Evolutionary conservation across 306 rosid genomes (phyloP), one percentile per base, ranked within the genome.

Genomic region (Fagus crenata): DNA sequence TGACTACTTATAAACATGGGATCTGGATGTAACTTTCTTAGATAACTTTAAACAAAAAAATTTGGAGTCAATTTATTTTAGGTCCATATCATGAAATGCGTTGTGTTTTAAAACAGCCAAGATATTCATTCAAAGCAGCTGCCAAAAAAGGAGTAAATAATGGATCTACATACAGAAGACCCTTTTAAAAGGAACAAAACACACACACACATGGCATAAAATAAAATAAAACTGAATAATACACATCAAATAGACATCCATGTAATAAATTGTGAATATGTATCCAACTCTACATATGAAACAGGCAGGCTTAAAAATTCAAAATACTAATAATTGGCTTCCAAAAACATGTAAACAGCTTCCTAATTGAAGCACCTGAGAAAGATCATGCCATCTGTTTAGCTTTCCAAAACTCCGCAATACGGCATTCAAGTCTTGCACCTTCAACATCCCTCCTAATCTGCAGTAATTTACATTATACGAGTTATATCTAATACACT

Each of bases 361-460:
- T 67, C 46, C 2, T 63, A 71, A 61, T 9, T 75, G 70, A 53
- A 69, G 75, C 43, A 92, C 98, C 97, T 92, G 89, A 71, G 96
- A 88, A 63, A 90, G 75, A 46, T 90, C 86, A 36, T 83, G 81
- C 49, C 81, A 84, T 76, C 87, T 85, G 73, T 84, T 89, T 74
- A 72, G 85, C 73, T 32, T 78, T 36, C 89, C 96, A 36, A 92
- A 89, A 60, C 88, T 85, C 37, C 89, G 82, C 70, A 94, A 72
- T 53, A 87, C 81, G 9, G 90, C 89, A 87, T 92, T 94, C 54
- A 92, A 81, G 81, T 94, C 97, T 84, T 89, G 93, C 22, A 86
- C 91, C 17, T 86, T 84, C 86, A 94, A 86, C 33, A 43, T 39
- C 58, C 78, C 87, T 69, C 92, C 93, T 12, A 85, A 81, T 68